phyloP scores from a whole-genome alignment of 2,329 filamentous ascomycete genomes.

The Epichloe typhina region DNA sequence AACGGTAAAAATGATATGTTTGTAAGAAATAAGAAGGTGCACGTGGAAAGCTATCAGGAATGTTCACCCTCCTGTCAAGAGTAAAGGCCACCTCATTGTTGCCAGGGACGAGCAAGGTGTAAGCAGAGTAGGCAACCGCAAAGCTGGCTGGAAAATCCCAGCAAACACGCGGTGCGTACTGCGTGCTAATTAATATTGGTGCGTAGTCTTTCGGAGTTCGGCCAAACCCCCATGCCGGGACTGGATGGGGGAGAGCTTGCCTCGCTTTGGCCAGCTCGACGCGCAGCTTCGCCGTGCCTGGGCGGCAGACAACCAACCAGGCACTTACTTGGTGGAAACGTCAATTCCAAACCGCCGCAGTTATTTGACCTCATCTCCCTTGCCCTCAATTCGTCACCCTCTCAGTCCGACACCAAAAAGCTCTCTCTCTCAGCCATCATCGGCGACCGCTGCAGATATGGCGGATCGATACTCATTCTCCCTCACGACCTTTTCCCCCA shows the following conservation, averaged over 20 bases:
- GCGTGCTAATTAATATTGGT: neutral
- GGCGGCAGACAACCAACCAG: constrained; percentile 14
- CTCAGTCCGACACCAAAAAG: constrained; percentile 7
- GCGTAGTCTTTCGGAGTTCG: constrained; percentile 9
- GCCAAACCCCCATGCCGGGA: constrained; percentile 16
- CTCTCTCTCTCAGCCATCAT: neutral
- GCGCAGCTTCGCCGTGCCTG: constrained; percentile 26
- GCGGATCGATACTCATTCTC: constrained; percentile 99
- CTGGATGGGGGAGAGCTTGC: neutral
- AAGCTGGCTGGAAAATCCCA: neutral
- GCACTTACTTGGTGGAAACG: constrained; percentile 16
- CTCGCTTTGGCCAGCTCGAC: constrained; percentile 18
- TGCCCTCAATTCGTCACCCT: constrained; percentile 5
- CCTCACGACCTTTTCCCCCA: constrained; percentile 97
- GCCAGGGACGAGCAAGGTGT: constrained; percentile 1
- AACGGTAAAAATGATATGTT: neutral
- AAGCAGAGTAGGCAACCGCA: neutral
- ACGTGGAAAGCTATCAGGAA: constrained; percentile 8
- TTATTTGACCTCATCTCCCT: constrained; percentile 6
- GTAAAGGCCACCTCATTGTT: constrained; percentile 21
- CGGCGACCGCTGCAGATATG: constrained; percentile 42
- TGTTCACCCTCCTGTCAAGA: constrained; percentile 9
- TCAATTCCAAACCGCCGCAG: constrained; percentile 20
- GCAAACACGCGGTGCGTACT: neutral
- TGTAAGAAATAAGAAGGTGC: constrained; percentile 7